phyloP scores from a whole-genome alignment of 306 rosid genomes.

The Trifolium repens region DNA sequence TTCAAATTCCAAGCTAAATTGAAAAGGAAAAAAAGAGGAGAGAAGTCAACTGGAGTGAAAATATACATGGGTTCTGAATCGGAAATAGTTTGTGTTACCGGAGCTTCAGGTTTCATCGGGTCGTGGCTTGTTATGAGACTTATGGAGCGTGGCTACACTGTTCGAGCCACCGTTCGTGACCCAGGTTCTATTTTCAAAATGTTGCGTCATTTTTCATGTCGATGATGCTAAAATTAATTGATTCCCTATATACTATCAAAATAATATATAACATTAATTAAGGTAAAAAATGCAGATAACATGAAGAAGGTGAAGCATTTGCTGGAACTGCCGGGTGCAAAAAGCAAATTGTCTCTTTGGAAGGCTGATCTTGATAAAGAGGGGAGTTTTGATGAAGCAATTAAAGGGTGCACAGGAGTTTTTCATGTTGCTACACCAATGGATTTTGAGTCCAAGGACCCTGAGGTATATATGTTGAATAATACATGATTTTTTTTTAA shows the following conservation, averaged over 20 bases:
- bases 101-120: constrained; percentile 77
- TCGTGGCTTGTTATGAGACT: constrained; percentile 90
- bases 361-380: constrained; percentile 71
- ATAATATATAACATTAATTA: neutral
- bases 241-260: neutral
- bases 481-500: too few species aligned
- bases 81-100: constrained; percentile 70
- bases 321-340: constrained; percentile 67
- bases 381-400: constrained; percentile 81
- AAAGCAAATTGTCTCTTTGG: constrained; percentile 63
- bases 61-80: constrained; percentile 39
- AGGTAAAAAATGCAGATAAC: constrained; percentile 47
- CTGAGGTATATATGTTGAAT: constrained; percentile 59
- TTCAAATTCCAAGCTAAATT: neutral
- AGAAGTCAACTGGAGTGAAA: neutral
- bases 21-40: neutral
- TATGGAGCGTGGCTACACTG: constrained; percentile 63
- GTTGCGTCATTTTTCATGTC: neutral
- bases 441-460: constrained; percentile 87
- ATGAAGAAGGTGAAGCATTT: constrained; percentile 81
- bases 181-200: constrained; percentile 50
- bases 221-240: neutral
- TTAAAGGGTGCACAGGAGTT: constrained; percentile 72
- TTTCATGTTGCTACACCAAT: constrained; percentile 91
- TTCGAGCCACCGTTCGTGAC: constrained; percentile 87